A percentile compares a stretch with the other conserved stretches of the same genome.
Evolutionary conservation across 768 basidiomycete genomes (phyloP).

Genomic region (Boletus rubroflammeus): DNA sequence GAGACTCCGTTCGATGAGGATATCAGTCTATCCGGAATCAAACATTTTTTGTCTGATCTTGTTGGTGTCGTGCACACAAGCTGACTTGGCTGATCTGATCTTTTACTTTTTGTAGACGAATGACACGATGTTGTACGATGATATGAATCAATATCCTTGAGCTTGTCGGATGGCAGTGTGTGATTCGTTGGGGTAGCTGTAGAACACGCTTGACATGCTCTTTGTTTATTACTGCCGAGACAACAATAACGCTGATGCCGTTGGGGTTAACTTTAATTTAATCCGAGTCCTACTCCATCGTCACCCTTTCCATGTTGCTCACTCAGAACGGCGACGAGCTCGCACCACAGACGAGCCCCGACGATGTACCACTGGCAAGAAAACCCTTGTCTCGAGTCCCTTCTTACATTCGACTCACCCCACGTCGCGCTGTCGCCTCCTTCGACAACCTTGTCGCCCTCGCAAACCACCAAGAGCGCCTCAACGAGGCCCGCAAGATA

Average conservation of each 20-base stretch:
- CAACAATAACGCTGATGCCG: neutral
- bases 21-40: conserved; percentile 30
- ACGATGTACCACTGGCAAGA: neutral
- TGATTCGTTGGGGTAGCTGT: neutral
- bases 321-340: conserved; percentile 2
- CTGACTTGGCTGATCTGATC: conserved; percentile 8
- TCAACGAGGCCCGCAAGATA: conserved; percentile 71
- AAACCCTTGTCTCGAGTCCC: conserved; percentile 18
- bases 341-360: neutral
- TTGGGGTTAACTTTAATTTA: neutral
- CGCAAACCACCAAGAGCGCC: conserved; percentile 76
- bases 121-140: conserved; percentile 12
- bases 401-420: conserved; percentile 49
- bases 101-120: conserved; percentile 5
- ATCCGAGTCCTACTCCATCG: neutral
- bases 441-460: conserved; percentile 84
- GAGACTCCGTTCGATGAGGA: conserved; percentile 70
- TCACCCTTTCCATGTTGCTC: conserved; percentile 1
- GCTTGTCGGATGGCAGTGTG: neutral
- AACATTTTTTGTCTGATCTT: conserved; percentile 53
- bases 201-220: neutral
- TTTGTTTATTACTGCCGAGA: neutral
- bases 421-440: conserved; percentile 59
- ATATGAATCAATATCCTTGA: conserved; percentile 6
- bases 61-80: neutral